Base-by-base conservation (phyloP, 495 filamentous ascomycete genomes). In the Barbatosphaeria neglecta region DNA sequence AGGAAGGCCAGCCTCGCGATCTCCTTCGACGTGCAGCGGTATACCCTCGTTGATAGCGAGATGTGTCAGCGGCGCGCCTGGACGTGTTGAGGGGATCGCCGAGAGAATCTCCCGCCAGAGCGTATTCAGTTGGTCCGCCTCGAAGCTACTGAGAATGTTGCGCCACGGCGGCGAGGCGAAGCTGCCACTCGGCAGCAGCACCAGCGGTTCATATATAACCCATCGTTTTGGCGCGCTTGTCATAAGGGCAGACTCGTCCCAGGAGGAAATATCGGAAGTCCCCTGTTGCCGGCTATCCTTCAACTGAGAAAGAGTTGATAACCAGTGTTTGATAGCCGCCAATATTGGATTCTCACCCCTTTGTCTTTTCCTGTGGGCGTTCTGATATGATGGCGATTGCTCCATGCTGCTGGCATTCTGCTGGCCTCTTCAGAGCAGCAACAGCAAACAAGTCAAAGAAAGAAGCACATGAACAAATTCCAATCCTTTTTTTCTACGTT, bases 11-110 rank as follows among this genome's bases (percentile, higher is more conserved):
- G 19, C 8, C 16, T 13, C n/a, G 4, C n/a, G 20, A n/a, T 22
- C 39, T 15, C 15, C n/a, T n/a, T 22, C 44, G 48, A 50, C 41
- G 44, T 52, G 60, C n/a, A 68, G 58, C 0, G 80, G 78, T 20
- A 93, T 89, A 0, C 81, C 82, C 27, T 79, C 76, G 56, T 87
- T 90, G 37, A 85, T 64, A 13, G 86, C 86, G 9, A 90, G 66
- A 53, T 88, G 83, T 0, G 83, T 86, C 6, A 82, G 52, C 0
- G 33, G 27, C 57, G 6, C 49, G 50, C 15, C 65, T 67, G 0
- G 83, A 68, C 2, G n/a, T n/a, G n/a, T n/a, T n/a, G n/a, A n/a
- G n/a, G n/a, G n/a, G n/a, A 74, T 66, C 5, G 54, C 50, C 20
- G 68, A 70, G 3, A 93, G 66, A 35, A 68, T 62, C 16, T 59